Evolutionary conservation across 2,329 filamentous ascomycete genomes (phyloP).

Genomic region (Colletotrichum sublineola): DNA sequence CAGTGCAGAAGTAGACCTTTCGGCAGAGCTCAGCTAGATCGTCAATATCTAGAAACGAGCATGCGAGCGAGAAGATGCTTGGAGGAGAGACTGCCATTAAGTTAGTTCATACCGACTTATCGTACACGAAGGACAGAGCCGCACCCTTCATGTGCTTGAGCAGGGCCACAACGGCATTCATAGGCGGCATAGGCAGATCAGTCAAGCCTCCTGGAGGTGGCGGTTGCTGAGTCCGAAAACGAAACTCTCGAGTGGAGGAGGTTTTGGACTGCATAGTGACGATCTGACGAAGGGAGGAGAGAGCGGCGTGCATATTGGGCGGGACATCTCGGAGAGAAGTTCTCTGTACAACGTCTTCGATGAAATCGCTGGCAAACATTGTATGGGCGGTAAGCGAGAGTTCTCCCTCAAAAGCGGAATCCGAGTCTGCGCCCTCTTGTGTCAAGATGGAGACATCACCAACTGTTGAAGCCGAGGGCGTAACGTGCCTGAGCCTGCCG

Average conservation of each 20-base stretch:
- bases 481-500: constrained; percentile 42
- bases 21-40: constrained; percentile 65
- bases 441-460: constrained; percentile 39
- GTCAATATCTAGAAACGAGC: constrained; percentile 62
- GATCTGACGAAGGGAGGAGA: constrained; percentile 65
- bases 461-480: constrained; percentile 43
- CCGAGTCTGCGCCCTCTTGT: constrained; percentile 56
- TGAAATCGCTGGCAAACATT: constrained; percentile 67
- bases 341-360: constrained; percentile 65
- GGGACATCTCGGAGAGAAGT: constrained; percentile 60
- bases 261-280: constrained; percentile 63
- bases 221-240: constrained; percentile 61
- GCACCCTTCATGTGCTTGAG: constrained; percentile 63
- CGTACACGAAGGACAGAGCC: neutral
- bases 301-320: constrained; percentile 66
- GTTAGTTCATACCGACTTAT: neutral
- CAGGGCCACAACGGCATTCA: constrained; percentile 62
- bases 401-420: constrained; percentile 61
- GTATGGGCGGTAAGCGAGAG: constrained; percentile 64
- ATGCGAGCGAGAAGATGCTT: constrained; percentile 64
- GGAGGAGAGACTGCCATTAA: constrained; percentile 57
- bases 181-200: constrained; percentile 69
- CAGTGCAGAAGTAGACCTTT: constrained; percentile 64
- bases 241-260: constrained; percentile 57
- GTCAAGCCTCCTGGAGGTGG: constrained; percentile 61